Base-by-base conservation (phyloP, 1,284 basidiomycete species). In the Boletus semigastroideus region DNA sequence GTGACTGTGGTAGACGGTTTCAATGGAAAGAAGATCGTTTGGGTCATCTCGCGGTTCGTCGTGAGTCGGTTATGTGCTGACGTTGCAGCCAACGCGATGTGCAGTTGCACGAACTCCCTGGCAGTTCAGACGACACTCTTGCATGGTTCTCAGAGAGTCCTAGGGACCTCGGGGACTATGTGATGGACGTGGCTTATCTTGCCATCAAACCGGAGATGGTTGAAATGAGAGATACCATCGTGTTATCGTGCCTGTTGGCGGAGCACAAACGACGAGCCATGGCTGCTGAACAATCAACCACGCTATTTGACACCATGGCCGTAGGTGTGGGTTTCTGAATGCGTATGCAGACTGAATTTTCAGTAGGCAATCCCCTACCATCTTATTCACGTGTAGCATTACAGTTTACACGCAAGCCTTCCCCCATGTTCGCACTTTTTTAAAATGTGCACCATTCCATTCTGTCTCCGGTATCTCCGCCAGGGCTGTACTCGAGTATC, bases 221-320 rank as follows among this genome's bases (percentile, higher is more conserved):
- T 8, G 49, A 52, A 20, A 36, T 53, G 40, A 46, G 16, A 31
- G 61, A 65, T 20, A 34, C 52, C 38, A 46, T 65, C 37, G 63
- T 65, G 7, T 38, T 65, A 27, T 56, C 60, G 42, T 64, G 61
- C 27, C 20, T 65, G 36, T 33, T 62, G 59, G 61, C 46, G 13
- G 61, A 45, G 20, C 48, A 59, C 13, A 59, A 49, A 22, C 47
- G 52, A 16, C 55, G 47, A 19, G 31, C 39, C 51, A 10, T 30
- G 5, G 27, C 43, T 11, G 17, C 22, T 17, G 31, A 30, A 10
- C 44, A 47, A 9, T 17, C 28, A 42, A 46, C 20, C 25, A 30
- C 30, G 11, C 8, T 47, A 11, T 39, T 49, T 31, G 17, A 49
- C 40, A 46, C 34, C 17, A 19, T 49, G 30, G 10, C 25, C 12